Evolutionary conservation across 2,329 filamentous ascomycete species (phyloP).

Genomic region (Penicillium sp.): DNA sequence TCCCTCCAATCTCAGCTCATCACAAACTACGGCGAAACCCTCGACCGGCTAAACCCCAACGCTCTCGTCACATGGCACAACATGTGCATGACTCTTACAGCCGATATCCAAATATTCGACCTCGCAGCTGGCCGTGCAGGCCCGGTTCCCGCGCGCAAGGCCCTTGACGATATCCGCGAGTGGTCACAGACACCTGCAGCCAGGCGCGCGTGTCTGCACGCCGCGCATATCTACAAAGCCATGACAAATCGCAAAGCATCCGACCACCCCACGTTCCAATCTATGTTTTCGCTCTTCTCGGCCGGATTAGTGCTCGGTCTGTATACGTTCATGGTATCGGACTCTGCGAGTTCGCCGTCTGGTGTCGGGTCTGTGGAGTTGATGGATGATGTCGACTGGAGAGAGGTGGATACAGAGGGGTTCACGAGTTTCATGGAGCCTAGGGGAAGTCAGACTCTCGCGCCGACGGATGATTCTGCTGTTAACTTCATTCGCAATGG

Average conservation of each 20-base stretch:
- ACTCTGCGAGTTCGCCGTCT: too few species aligned
- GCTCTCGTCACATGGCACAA: slow-evolving; percentile 55
- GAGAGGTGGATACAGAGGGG: too few species aligned
- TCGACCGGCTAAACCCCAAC: slow-evolving; percentile 50
- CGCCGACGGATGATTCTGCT: slow-evolving; percentile 34
- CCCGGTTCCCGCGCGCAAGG: slow-evolving; percentile 48
- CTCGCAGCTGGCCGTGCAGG: slow-evolving; percentile 53
- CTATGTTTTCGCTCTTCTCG: slow-evolving; percentile 52
- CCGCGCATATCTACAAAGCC: slow-evolving; percentile 53
- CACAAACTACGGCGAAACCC: slow-evolving; percentile 42
- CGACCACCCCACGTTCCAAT: slow-evolving; percentile 54
- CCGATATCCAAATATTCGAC: slow-evolving; percentile 55
- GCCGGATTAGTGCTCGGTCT: too few species aligned
- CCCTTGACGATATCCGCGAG: slow-evolving; percentile 51
- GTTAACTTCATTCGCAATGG: slow-evolving; percentile 51
- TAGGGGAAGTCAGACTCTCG: slow-evolving; percentile 28
- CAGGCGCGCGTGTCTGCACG: slow-evolving; percentile 52
- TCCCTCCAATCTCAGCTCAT: slow-evolving; percentile 35
- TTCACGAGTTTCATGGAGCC: slow-evolving; percentile 33
- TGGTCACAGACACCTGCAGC: slow-evolving; percentile 55
- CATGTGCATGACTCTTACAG: slow-evolving; percentile 53
- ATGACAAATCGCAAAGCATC: slow-evolving; percentile 54
- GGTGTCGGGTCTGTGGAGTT: too few species aligned
- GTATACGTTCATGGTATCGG: too few species aligned
- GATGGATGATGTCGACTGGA: too few species aligned